Percentiles rank a stretch among this genome's conserved stretches.
phyloP scores from a whole-genome alignment of 306 rosid genomes.

The Arachis hypogaea region DNA sequence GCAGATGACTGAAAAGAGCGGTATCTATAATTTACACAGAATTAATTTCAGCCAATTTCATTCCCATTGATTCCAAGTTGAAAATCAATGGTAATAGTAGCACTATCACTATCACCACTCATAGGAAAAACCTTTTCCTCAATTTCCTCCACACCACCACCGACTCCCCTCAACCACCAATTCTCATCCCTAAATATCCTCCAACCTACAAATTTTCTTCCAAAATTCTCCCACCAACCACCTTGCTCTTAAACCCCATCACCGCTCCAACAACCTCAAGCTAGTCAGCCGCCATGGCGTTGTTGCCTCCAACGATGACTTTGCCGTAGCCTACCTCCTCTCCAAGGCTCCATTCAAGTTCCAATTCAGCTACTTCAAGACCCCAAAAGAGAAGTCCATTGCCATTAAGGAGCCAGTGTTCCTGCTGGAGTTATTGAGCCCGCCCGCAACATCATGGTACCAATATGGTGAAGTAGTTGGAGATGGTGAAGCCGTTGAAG shows the following conservation, averaged over 20 bases:
- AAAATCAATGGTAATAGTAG: slow-evolving; percentile 57
- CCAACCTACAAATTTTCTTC: slow-evolving; percentile 41
- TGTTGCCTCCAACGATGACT: slow-evolving; percentile 65
- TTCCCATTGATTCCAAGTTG: too few species aligned
- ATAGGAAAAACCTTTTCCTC: slow-evolving; percentile 75
- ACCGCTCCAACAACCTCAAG: slow-evolving; percentile 71
- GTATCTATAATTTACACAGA: too few species aligned
- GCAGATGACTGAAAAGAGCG: too few species aligned
- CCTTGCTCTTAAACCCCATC: slow-evolving; percentile 71
- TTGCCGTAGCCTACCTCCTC: slow-evolving; percentile 80
- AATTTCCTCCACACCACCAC: slow-evolving; percentile 64
- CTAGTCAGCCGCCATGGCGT: slow-evolving; percentile 60
- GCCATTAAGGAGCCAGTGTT: slow-evolving; percentile 93
- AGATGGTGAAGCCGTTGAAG: slow-evolving; percentile 73
- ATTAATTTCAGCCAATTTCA: too few species aligned
- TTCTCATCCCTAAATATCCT: slow-evolving; percentile 51
- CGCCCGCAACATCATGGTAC: slow-evolving; percentile 45
- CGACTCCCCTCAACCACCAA: slow-evolving; percentile 39
- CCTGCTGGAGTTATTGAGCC: slow-evolving; percentile 68
- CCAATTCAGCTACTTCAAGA: slow-evolving; percentile 90
- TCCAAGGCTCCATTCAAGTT: slow-evolving; percentile 96
- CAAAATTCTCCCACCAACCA: slow-evolving; percentile 39
- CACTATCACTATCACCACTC: slow-evolving; percentile 55
- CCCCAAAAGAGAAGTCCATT: slow-evolving; percentile 81
- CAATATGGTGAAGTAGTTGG: slow-evolving; percentile 62